Conservation (phyloP, 805 yeast species). For the Candida jianshihensis region DNA sequence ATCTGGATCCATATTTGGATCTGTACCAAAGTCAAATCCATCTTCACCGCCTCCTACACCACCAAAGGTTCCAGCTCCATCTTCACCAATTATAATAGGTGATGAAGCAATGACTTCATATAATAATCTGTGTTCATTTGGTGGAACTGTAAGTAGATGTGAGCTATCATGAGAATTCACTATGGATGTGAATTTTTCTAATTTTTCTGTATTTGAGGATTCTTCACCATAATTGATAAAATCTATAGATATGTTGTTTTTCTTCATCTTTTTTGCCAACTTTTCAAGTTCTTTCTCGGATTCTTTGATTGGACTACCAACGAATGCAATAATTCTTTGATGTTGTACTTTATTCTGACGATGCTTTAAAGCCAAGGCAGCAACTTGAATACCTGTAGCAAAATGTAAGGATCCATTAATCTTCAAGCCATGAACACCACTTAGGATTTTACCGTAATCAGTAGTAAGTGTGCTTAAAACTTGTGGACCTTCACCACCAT, state of each 20-base stretch:
- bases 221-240: slow-evolving; percentile 91
- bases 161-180: slow-evolving; percentile 71
- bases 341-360: slow-evolving; percentile 91
- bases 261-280: slow-evolving; percentile 87
- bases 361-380: slow-evolving; percentile 87
- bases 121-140: slow-evolving; percentile 69
- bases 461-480: slow-evolving; percentile 86
- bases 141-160: slow-evolving; percentile 80
- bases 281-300: slow-evolving; percentile 65
- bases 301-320: slow-evolving; percentile 78
- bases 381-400: slow-evolving; percentile 85
- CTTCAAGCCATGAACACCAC: slow-evolving; percentile 75
- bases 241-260: slow-evolving; percentile 86
- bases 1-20: slow-evolving; percentile 94
- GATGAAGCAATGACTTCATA: slow-evolving; percentile 78
- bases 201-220: slow-evolving; percentile 61
- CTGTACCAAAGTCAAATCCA: slow-evolving; percentile 63
- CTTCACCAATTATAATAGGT: slow-evolving; percentile 64
- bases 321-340: slow-evolving; percentile 84
- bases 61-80: slow-evolving; percentile 30
- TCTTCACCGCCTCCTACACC: slow-evolving; percentile 42
- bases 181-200: slow-evolving; percentile 69
- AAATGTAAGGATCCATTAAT: slow-evolving; percentile 66
- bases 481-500: slow-evolving; percentile 79
- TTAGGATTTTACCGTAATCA: slow-evolving; percentile 77